Evolutionary conservation across 1,284 basidiomycete species (phyloP), one percentile per base, ranked within the genome.

Genomic region (Ustilago curta): DNA sequence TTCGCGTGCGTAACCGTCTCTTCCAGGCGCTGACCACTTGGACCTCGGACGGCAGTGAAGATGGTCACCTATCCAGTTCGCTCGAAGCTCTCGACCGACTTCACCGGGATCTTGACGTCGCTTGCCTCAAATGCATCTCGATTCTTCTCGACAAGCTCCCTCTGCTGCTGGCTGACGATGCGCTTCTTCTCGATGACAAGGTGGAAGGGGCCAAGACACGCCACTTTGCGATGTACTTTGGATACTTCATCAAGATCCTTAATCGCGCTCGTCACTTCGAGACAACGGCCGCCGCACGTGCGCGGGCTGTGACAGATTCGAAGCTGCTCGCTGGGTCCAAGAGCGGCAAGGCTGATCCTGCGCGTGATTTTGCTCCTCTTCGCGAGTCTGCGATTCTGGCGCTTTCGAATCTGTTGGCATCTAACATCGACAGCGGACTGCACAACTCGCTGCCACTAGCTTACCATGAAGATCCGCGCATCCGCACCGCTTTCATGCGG

Each of bases 361-460:
- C 50, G 8, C 53, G 60, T 8, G 76, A 76, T 42, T 66, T 70
- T 25, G 71, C 56, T 4, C 75, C 77, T 18, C 53, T 82, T 8
- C 76, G 78, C 19, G 70, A 78, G 19, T 79, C 76, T 11, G 81
- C 81, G 11, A 82, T 83, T 50, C 42, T 78, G 25, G 93, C 92
- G 0, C 88, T 96, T 3, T 90, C 93, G 0, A 90, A 94, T 71
- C 87, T 96, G 7, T 90, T 96, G 60, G 90, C 89, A 27, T 90
- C 93, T 19, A 97, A 96, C 81, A 91, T 93, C 32, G 93, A 96
- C 79, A 91, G 90, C 72, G 94, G 93, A 14, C 90, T 96, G 77
- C 94, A 95, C 84, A 93, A 94, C 83, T 94, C 92, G 80, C 88
- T 96, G 29, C 87, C 90, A 2, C 86, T 93, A 59, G 93, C 92